Evolutionary conservation across 208 protist genomes (phyloP), one percentile per base, ranked within the genome.

Genomic region (Herpetomonas muscarum): DNA sequence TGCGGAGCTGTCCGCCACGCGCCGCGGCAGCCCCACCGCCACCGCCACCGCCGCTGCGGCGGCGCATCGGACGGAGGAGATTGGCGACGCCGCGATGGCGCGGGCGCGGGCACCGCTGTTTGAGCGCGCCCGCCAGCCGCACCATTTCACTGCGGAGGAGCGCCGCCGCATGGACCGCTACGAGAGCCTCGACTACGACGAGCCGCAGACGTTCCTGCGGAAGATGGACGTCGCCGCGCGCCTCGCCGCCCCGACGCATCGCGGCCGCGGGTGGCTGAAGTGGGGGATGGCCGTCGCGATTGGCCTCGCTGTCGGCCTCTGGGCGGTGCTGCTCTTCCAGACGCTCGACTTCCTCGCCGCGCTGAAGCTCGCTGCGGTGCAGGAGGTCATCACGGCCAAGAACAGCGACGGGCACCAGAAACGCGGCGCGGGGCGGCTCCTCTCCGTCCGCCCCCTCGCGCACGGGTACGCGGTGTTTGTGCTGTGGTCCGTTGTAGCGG

Each of bases 141-240:
- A 88, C 56, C 47, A 73, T 2, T 89, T 86, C 46, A 79, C 85
- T 0, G 56, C 67, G 12, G 73, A 81, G 26, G 81, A 92, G 66
- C 64, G 78, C 24, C 61, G 63, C 6, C 63, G 76, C n/a, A 92
- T 92, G 85, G 79, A 81, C 42, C 64, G 72, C n/a, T 89, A 85
- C 61, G 85, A 92, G 65, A 76, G 76, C 62, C 78, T 92, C 50
- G 85, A 92, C 69, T 92, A 89, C 64, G 74, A 64, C 22, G 76
- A 73, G 67, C 62, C 73, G 0, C 76, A 87, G 47, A 81, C 67
- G 1, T 56, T 77, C 26, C 53, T 80, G 19, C 79, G 85, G 63
- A 68, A 73, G 29, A 58, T 74, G 13, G 56, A 70, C 30, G 55
- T 70, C 22, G 41, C 55, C 25, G 39, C 61, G 22, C 50, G 53